Evolutionary conservation across 1,284 basidiomycete genomes (phyloP), one percentile per base, ranked within the genome.

Genomic region (Puccinia coronata): DNA sequence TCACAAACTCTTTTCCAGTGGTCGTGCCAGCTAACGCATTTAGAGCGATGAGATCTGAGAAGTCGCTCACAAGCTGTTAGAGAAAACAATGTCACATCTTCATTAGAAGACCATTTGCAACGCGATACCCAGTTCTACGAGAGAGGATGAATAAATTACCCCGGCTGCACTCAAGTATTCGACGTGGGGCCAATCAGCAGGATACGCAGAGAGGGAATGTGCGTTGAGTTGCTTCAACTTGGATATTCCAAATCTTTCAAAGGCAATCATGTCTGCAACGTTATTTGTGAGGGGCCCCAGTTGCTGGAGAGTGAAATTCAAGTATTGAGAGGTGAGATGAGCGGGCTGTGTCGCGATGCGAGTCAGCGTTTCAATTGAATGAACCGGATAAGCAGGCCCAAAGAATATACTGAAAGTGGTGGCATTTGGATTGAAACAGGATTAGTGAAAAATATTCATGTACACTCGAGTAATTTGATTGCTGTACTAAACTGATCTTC

Each of bases 101-200:
- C 34, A 63, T 14, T 28, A 39, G 43, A 3, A 43, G 1, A 1
- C 18, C 41, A 4, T 18, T 11, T 49, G 25, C n/a, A n/a, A n/a
- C n/a, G n/a, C n/a, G n/a, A n/a, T n/a, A n/a, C n/a, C n/a, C 5
- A 12, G 41, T 28, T 47, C 16, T 28, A 34, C n/a, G 16, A 70
- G 28, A 6, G n/a, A 18, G 5, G 23, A 23, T 25, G 12, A 61
- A 49, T 2, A 6, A 57, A 36, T 75, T 47, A 75, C 72, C 23
- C 72, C 72, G 16, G 72, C 1, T 31, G 72, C 53, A 63, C 72
- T 75, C 34, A 75, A 43, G 36, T 79, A 79, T 36, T 79, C 77
- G n/a, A 79, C 36, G 51, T 79, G 65, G 55, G 77, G 77, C 77
- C 77, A 79, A 59, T 79, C 77, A n/a, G 34, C n/a, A 23, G 77